Percentiles rank a stretch among this genome's conserved stretches.
Evolutionary conservation across 495 filamentous ascomycete species (phyloP).

Genomic region (Haplographium delicatum): DNA sequence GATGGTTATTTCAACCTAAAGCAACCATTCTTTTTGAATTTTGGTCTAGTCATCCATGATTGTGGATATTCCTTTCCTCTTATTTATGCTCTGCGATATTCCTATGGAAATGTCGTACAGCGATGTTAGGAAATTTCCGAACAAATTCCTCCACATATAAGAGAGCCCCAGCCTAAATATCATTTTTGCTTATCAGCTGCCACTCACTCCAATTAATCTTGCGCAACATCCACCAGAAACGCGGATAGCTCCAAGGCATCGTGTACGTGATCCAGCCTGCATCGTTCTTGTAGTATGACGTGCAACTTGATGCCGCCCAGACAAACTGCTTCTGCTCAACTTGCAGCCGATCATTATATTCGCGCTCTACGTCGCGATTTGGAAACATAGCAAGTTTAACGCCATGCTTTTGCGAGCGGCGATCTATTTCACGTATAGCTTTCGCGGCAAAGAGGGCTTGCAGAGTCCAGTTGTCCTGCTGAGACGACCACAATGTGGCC

Average conservation of each 20-base stretch:
- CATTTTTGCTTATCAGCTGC: not conserved
- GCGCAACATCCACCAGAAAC: slow-evolving; percentile 1
- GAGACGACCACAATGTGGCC: not conserved
- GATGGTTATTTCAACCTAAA: too few species aligned
- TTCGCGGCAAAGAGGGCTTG: not conserved
- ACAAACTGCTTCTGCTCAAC: not conserved
- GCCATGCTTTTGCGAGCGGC: not conserved
- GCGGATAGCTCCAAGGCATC: not conserved
- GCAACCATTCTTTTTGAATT: too few species aligned
- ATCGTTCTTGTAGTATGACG: slow-evolving; percentile 1
- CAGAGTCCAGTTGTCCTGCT: not conserved
- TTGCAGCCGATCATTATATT: not conserved
- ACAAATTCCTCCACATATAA: too few species aligned
- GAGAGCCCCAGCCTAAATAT: too few species aligned
- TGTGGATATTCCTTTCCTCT: too few species aligned
- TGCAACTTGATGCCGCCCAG: not conserved
- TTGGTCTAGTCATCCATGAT: too few species aligned
- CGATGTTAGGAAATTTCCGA: too few species aligned
- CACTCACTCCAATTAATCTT: not conserved
- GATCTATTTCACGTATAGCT: not conserved
- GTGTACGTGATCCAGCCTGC: not conserved
- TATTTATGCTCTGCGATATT: too few species aligned
- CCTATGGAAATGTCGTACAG: too few species aligned
- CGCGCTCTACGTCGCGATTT: not conserved
- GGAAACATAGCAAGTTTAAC: not conserved